Conservation (phyloP, 805 yeast species). For the Candida gorgasii region DNA sequence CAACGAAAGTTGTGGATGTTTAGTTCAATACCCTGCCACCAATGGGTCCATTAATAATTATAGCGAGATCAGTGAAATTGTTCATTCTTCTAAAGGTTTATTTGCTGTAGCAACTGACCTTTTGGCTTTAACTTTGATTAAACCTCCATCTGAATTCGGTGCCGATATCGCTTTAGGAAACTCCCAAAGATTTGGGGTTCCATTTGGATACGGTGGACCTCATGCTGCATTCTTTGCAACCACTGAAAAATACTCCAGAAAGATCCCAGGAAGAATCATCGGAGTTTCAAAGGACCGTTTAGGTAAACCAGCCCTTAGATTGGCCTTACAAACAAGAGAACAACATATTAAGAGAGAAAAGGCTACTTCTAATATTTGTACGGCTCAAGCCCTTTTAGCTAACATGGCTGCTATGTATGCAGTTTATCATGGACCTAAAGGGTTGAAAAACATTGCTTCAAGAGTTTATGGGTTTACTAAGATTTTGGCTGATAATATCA, state of each 20-base stretch:
- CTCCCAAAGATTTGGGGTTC: conserved; percentile 96
- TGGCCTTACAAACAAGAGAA: conserved; percentile 96
- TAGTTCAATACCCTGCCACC: conserved; percentile 89
- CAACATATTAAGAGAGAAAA: conserved; percentile 97
- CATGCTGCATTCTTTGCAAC: conserved; percentile 98
- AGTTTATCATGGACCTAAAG: conserved; percentile 93
- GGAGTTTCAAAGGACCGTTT: conserved; percentile 91
- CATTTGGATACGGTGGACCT: conserved; percentile 98
- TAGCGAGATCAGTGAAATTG: conserved; percentile 55
- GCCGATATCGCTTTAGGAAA: conserved; percentile 94
- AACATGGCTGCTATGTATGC: conserved; percentile 95
- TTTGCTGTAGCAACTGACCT: conserved; percentile 89
- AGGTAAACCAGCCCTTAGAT: conserved; percentile 84
- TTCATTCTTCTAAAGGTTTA: conserved; percentile 73
- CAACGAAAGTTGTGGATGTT: conserved; percentile 66
- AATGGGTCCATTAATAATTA: conserved; percentile 66
- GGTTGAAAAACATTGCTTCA: conserved; percentile 73
- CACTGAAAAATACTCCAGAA: conserved; percentile 74
- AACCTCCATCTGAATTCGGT: conserved; percentile 81
- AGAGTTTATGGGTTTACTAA: conserved; percentile 76
- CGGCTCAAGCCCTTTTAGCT: conserved; percentile 95
- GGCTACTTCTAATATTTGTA: conserved; percentile 97
- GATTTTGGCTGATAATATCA: conserved; percentile 62
- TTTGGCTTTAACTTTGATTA: conserved; percentile 80
- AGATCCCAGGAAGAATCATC: conserved; percentile 94